Evolutionary conservation across 1,284 basidiomycete species (phyloP).

Genomic region (Inonotus obliquus): DNA sequence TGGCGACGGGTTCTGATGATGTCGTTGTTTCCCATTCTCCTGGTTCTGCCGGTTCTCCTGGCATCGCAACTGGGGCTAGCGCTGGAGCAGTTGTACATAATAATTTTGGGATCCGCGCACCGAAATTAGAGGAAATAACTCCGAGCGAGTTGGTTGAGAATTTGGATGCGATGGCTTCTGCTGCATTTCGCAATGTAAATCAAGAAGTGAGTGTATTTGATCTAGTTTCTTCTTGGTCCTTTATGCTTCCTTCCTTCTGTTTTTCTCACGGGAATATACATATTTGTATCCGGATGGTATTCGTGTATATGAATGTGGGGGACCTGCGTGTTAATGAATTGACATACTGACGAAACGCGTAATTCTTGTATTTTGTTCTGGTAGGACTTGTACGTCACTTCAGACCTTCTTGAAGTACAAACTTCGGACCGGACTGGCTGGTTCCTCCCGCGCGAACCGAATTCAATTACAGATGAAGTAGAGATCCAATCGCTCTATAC

Average conservation of each 20-base stretch:
- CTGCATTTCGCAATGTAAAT: slow-evolving; percentile 67
- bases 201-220: slow-evolving; percentile 52
- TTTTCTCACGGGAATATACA: background rate
- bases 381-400: slow-evolving; percentile 68
- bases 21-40: slow-evolving; percentile 22
- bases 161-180: slow-evolving; percentile 67
- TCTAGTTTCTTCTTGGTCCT: background rate
- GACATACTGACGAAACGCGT: slow-evolving; percentile 10
- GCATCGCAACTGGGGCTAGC: background rate
- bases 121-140: slow-evolving; percentile 61
- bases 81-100: slow-evolving; percentile 20
- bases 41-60: background rate
- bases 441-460: slow-evolving; percentile 56
- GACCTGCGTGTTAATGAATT: background rate
- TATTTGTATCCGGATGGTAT: background rate
- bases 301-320: too few species aligned
- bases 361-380: background rate
- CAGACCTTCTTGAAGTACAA: slow-evolving; percentile 75
- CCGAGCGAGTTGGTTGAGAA: slow-evolving; percentile 68
- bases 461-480: slow-evolving; percentile 48
- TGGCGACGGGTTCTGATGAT: slow-evolving; percentile 18
- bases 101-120: slow-evolving; percentile 50
- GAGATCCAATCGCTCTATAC: slow-evolving; percentile 75
- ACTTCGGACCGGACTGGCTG: slow-evolving; percentile 72
- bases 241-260: background rate